These are phyloP conservation scores for Phaffia tasmanica DNA, from an alignment of 768 basidiomycete genomes.

Conservation along the genomic window DNA sequence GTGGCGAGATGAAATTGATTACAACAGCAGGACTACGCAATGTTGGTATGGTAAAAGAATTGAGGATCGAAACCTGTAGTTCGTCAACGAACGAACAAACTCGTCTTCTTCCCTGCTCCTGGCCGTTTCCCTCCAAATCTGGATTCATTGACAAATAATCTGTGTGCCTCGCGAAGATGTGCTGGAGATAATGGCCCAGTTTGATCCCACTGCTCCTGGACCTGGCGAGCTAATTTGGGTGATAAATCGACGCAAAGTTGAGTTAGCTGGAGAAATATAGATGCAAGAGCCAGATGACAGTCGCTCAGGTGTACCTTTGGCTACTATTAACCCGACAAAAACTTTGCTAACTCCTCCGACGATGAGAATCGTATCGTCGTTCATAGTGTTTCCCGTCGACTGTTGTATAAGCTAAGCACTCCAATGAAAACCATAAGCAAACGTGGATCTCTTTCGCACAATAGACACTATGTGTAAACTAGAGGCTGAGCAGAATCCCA, in stretches of 20 bases:
- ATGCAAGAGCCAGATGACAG: not conserved
- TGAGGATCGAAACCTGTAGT: too few relatives aligned
- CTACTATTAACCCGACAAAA: conserved; percentile 84
- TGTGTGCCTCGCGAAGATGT: conserved; percentile 79
- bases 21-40: too few relatives aligned
- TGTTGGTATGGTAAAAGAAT: too few relatives aligned
- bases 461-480: not conserved
- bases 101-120: conserved; percentile 58
- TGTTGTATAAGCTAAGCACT: conserved; percentile 64
- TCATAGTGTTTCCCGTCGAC: conserved; percentile 65
- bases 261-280: not conserved
- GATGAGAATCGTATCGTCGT: conserved; percentile 74
- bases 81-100: conserved; percentile 54
- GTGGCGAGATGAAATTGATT: too few relatives aligned
- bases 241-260: not conserved
- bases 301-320: conserved; percentile 52
- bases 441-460: too few relatives aligned
- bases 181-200: conserved; percentile 73
- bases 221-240: conserved; percentile 52
- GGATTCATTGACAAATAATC: conserved; percentile 51
- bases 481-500: not conserved
- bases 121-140: conserved; percentile 70
- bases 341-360: conserved; percentile 84
- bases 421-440: not conserved
- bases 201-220: conserved; percentile 61